These are phyloP conservation scores for Blastocystis sp. DNA, from an alignment of 352 stramenopile genomes.

Conservation along the genomic window DNA sequence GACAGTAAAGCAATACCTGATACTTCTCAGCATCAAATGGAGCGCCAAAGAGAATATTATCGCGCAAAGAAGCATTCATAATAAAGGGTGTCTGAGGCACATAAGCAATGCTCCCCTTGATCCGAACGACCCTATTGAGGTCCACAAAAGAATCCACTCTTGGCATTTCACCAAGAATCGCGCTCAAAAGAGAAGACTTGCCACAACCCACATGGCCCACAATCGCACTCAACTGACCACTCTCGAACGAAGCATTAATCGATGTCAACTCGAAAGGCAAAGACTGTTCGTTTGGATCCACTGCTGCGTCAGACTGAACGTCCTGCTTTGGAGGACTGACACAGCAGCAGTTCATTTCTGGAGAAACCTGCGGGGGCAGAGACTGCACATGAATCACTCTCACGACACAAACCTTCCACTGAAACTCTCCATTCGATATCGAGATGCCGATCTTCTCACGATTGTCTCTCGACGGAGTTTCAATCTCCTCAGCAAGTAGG, in stretches of 20 bases:
- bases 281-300: neutral
- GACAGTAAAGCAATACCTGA: constrained; percentile 52
- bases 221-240: constrained; percentile 74
- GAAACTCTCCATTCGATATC: neutral
- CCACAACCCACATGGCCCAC: constrained; percentile 71
- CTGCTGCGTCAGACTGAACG: neutral
- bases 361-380: neutral
- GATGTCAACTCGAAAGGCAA: constrained; percentile 38
- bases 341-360: neutral
- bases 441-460: neutral
- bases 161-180: constrained; percentile 74
- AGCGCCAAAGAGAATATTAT: constrained; percentile 90
- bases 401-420: neutral
- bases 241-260: constrained; percentile 70
- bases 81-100: constrained; percentile 88
- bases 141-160: neutral
- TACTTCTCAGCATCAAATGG: constrained; percentile 72
- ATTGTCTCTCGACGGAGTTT: neutral
- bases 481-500: constrained; percentile 64
- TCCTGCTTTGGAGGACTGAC: neutral
- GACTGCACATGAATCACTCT: neutral
- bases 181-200: constrained; percentile 69
- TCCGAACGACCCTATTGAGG: constrained; percentile 65
- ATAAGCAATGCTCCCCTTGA: constrained; percentile 82
- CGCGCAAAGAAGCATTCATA: constrained; percentile 83